Evolutionary conservation across 179 eudicot genomes (phyloP).

Genomic region (Camellia oleifera): DNA sequence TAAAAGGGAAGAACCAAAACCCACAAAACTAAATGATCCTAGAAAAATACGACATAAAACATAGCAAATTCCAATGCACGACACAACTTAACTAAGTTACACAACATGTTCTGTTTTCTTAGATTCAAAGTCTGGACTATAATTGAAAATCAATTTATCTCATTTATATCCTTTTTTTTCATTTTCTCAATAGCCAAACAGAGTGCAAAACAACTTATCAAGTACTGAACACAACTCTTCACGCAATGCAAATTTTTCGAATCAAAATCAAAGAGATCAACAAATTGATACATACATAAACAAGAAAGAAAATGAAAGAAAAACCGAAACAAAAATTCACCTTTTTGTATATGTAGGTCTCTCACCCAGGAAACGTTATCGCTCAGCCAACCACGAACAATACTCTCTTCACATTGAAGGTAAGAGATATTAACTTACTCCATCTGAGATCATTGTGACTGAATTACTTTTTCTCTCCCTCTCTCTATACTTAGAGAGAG

Average conservation of each 20-base stretch:
- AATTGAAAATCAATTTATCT: neutral
- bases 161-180: neutral
- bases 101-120: neutral
- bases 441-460: too few relatives aligned
- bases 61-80: neutral
- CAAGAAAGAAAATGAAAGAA: neutral
- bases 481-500: too few relatives aligned
- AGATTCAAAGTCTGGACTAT: too few relatives aligned
- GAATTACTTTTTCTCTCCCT: too few relatives aligned
- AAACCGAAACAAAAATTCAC: neutral
- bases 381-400: too few relatives aligned
- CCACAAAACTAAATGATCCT: neutral
- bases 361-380: too few relatives aligned
- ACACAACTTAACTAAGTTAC: neutral
- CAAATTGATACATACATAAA: neutral
- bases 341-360: neutral
- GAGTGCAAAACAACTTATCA: neutral
- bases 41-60: neutral
- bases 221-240: neutral
- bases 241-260: neutral
- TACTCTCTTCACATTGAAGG: too few relatives aligned
- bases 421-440: too few relatives aligned
- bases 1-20: neutral
- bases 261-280: neutral
- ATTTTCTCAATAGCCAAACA: neutral